Evolutionary conservation across 2,329 filamentous ascomycete species (phyloP).

Genomic region (Thielaviopsis euricoi): DNA sequence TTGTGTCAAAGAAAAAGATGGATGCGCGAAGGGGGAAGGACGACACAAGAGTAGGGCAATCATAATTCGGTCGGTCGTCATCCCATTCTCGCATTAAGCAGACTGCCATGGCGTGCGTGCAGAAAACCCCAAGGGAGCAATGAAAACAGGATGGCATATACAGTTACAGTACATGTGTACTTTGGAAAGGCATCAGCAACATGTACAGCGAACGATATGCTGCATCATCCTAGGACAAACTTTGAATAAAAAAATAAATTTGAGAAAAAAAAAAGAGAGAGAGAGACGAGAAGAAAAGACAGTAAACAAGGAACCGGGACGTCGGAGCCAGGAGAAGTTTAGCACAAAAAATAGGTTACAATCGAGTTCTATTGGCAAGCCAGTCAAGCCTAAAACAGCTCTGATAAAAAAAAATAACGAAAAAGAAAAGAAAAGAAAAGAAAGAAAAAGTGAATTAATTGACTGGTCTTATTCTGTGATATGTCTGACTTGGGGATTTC

Average conservation of each 20-base stretch:
- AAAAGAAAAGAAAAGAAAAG: background rate
- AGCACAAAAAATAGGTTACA: background rate
- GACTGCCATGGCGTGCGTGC: background rate
- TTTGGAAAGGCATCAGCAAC: background rate
- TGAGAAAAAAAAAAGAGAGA: background rate
- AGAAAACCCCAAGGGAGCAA: background rate
- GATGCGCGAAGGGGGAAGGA: background rate
- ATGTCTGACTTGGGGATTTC: background rate
- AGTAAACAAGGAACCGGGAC: background rate
- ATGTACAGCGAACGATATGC: too few relatives aligned
- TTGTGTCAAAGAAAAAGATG: background rate
- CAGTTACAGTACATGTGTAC: background rate
- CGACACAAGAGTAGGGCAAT: background rate
- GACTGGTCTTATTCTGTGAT: background rate
- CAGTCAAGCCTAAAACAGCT: background rate
- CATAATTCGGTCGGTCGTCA: background rate
- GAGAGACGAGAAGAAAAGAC: too few relatives aligned
- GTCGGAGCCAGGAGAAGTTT: background rate
- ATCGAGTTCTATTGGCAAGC: background rate
- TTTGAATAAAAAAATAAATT: background rate
- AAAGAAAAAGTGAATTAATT: background rate
- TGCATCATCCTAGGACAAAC: too few relatives aligned
- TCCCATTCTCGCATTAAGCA: background rate
- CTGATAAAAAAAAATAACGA: background rate
- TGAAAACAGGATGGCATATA: background rate